Evolutionary conservation across 768 basidiomycete genomes (phyloP).

Genomic region (Trametes coccinea): DNA sequence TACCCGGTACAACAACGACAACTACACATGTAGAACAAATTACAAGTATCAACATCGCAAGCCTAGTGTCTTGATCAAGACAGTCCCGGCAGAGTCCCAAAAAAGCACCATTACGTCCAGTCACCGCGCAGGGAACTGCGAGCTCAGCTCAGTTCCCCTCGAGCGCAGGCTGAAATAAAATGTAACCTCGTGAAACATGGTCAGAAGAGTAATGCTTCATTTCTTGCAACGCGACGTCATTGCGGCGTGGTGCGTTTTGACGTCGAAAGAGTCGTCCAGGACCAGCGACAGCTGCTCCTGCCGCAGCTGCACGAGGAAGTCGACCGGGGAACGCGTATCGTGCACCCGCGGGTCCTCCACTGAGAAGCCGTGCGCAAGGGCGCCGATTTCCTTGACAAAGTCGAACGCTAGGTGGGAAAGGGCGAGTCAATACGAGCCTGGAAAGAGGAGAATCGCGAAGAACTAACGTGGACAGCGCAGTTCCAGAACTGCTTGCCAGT

Average conservation of each 20-base stretch:
- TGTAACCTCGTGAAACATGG: too few relatives aligned
- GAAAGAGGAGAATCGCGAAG: background rate
- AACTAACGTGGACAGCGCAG: slow-evolving; percentile 4
- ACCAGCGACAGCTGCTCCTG: slow-evolving; percentile 8
- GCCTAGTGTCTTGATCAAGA: background rate
- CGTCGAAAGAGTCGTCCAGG: slow-evolving; percentile 12
- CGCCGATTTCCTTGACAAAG: background rate
- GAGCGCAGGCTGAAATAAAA: too few relatives aligned
- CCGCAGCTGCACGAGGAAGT: slow-evolving; percentile 1
- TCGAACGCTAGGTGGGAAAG: background rate
- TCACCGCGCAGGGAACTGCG: too few relatives aligned
- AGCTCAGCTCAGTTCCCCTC: too few relatives aligned
- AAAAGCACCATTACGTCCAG: background rate
- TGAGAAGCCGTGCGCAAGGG: slow-evolving; percentile 1
- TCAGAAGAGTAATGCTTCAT: background rate
- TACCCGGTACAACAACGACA: too few relatives aligned
- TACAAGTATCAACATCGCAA: too few relatives aligned
- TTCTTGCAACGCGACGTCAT: background rate
- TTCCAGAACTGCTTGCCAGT: slow-evolving; percentile 11
- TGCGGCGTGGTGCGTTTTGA: background rate
- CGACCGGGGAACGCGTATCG: background rate
- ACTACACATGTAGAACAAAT: too few relatives aligned
- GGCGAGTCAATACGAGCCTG: background rate
- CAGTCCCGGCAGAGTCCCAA: background rate
- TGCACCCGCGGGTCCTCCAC: background rate